Evolutionary conservation across 169 alveolate genomes (phyloP), one percentile per base, ranked within the genome.

Genomic region (Plasmodium vinckei): DNA sequence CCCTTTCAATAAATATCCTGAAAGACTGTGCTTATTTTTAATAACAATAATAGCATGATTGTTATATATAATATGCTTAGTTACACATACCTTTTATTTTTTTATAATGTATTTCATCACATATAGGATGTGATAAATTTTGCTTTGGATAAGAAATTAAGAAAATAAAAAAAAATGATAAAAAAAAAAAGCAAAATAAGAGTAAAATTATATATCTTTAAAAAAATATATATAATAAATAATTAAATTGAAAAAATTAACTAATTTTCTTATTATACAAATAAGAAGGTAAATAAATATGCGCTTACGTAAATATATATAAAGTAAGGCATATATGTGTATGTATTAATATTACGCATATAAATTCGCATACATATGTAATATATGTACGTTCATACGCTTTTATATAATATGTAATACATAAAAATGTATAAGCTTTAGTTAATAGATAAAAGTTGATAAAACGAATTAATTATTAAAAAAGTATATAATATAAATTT

Each of bases 251-350:
- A 63, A 63, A 63, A 63, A 63, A 63, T 63, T 63, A 63, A 51
- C 72, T 63, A 63, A 27, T 63, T 63, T 63, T 63, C 23, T 25
- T 63, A 33, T 25, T 25, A 25, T 25, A 63, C n/a, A 63, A 63
- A 39, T 65, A 65, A 9, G 39, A 39, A 65, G n/a, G 44, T 65
- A 42, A 4, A 65, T 56, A 44, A 9, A 42, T 65, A 65, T 33
- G 21, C 15, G 27, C 21, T 42, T 61, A 65, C 73, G 27, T 65
- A 65, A 21, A 65, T 65, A 44, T 21, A 65, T 65, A 65, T 33
- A 42, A 6, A 65, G 15, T n/a, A n/a, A 65, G 59, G 19, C 19
- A 21, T 21, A 21, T n/a, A 42, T 42, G 44, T 6, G 44, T 39
- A 65, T 23, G 44, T 65, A 65, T 17, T 9, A 39, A 44, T 17